Base-by-base conservation (phyloP, 2,329 filamentous ascomycete species). In the Clonostachys sp. region DNA sequence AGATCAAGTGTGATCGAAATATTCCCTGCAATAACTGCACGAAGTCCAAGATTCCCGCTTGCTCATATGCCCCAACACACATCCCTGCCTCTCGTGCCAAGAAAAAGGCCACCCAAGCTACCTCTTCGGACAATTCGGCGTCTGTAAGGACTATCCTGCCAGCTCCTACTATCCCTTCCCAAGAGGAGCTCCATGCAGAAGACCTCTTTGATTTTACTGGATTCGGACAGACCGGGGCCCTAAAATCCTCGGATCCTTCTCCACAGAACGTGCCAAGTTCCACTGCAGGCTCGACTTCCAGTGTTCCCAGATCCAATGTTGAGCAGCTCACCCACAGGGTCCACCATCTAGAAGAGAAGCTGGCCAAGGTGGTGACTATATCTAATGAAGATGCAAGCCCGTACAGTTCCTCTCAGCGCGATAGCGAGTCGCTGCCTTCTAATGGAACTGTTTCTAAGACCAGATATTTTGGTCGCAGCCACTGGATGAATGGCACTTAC, bases 1-100 rank as follows among this genome's bases (percentile, higher is more conserved):
- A 86, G 60, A 77, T 85, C 49, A 72, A 74, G 42, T 86, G 82
- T 56, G 77, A 86, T 56, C 75, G 78, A 44, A 74, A 75, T 49
- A 61, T 65, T 7, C 83, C 83, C 2, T 86, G 82, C 55, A 72
- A 68, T 50, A 80, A 82, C 49, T 86, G 83, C 55, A 50, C 75
- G n/a, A 74, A 75, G 52, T 77, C 78, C 18, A 74, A 73, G 52
- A 77, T 74, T 39, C 68, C 72, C 6, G 68, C 68, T 17, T 86
- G 83, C 55, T 69, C 77, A 2, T 85, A 82, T 54, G 66, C 63
- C 24, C 60, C 68, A 34, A 55, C 62, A 36, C 64, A 67, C 38
- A 51, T 60, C 14, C 65, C 65, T 3, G 57, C 58, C 5, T 57
- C 56, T n/a, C 53, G 55, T 45, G 40, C 24, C 13, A 59, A 54